Evolutionary conservation across 352 stramenopile species (phyloP).

Genomic region (Pythium utonaiense): DNA sequence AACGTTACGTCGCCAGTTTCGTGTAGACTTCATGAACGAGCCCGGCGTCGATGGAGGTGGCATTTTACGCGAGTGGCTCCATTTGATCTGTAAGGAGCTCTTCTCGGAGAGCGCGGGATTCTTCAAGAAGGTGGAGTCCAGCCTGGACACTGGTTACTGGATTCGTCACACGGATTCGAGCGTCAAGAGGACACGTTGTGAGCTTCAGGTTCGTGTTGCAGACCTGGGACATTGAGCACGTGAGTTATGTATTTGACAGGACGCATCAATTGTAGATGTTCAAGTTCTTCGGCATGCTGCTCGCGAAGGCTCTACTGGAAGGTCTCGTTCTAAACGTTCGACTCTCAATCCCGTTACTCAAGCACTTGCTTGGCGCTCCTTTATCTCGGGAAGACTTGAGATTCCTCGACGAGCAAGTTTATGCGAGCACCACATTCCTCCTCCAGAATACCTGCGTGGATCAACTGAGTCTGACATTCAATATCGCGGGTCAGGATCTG

Average conservation of each 20-base stretch:
- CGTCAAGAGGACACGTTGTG: constrained; percentile 20
- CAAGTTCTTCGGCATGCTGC: constrained; percentile 73
- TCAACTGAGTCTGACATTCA: constrained; percentile 61
- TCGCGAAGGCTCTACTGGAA: constrained; percentile 72
- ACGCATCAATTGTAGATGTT: constrained; percentile 42
- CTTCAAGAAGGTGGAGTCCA: constrained; percentile 46
- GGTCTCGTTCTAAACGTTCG: constrained; percentile 66
- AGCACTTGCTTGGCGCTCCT: constrained; percentile 62
- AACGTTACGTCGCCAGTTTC: constrained; percentile 63
- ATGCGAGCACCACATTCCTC: constrained; percentile 64
- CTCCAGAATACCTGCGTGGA: constrained; percentile 51
- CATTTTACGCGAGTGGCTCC: constrained; percentile 77
- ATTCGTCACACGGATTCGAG: constrained; percentile 35
- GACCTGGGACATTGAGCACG: neutral
- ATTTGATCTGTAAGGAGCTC: constrained; percentile 66
- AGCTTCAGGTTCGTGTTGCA: constrained; percentile 36
- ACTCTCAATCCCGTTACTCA: constrained; percentile 58
- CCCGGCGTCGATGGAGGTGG: constrained; percentile 70
- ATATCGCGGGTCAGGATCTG: constrained; percentile 49
- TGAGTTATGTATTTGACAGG: neutral
- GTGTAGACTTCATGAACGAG: constrained; percentile 84
- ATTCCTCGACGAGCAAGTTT: constrained; percentile 67
- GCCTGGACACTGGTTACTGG: constrained; percentile 55
- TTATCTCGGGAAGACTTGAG: constrained; percentile 60
- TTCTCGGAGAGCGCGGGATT: constrained; percentile 47